Evolutionary conservation across 805 yeast genomes (phyloP).

Genomic region (Lipomyces spencermartinsiae): DNA sequence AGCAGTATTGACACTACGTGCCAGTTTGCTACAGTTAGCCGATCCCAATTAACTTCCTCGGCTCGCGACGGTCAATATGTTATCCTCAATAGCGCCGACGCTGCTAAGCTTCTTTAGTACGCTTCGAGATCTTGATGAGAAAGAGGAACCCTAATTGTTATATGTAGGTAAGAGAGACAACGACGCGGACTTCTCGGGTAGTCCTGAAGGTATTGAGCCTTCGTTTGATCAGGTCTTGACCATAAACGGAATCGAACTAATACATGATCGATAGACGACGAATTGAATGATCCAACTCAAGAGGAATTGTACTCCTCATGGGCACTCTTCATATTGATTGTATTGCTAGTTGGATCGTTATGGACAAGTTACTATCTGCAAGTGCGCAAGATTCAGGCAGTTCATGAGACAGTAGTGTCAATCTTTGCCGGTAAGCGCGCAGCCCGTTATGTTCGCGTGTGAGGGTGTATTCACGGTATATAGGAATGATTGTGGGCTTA

Average conservation of each 20-base stretch:
- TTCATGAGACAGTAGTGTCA: slow-evolving; percentile 97
- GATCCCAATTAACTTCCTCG: background rate
- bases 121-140: background rate
- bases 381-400: slow-evolving; percentile 87
- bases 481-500: slow-evolving; percentile 71
- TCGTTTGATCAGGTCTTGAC: background rate
- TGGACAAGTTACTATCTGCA: slow-evolving; percentile 96
- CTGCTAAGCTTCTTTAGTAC: background rate
- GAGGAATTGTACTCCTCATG: slow-evolving; percentile 97
- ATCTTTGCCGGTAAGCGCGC: slow-evolving; percentile 88
- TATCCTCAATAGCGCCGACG: background rate
- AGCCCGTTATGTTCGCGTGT: background rate
- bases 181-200: slow-evolving; percentile 35
- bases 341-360: slow-evolving; percentile 81
- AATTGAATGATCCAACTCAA: slow-evolving; percentile 69
- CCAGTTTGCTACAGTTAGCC: background rate
- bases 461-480: background rate
- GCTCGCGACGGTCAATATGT: background rate
- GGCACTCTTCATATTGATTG: slow-evolving; percentile 89
- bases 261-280: slow-evolving; percentile 13
- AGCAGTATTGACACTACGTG: background rate
- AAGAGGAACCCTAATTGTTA: background rate
- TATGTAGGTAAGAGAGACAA: slow-evolving; percentile 25
- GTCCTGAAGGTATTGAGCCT: slow-evolving; percentile 25
- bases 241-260: background rate